phyloP scores from a whole-genome alignment of 1,284 basidiomycete species.

The Trametes polyzona region DNA sequence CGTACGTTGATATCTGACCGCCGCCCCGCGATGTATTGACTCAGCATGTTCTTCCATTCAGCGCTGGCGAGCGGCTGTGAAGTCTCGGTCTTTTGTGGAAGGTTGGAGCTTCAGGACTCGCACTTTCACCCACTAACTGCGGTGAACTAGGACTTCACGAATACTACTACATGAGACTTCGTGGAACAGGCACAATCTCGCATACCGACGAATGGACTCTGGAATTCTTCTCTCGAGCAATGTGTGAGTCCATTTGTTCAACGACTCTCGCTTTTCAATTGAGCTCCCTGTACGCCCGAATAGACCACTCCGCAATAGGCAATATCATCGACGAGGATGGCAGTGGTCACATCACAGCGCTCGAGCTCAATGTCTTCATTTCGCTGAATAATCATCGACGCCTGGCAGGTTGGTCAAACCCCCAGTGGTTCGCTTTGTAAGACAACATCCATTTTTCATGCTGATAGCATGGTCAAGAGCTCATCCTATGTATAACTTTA shows the following conservation, averaged over 20 bases:
- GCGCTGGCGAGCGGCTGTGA: conserved; percentile 6
- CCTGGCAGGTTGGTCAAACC: conserved; percentile 7
- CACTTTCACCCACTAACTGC: no score
- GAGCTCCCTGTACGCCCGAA: no score
- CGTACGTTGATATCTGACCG: not conserved
- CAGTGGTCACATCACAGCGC: conserved; percentile 19
- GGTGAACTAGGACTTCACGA: not conserved
- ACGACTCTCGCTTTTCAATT: no score
- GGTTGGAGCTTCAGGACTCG: no score
- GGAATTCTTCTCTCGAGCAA: conserved; percentile 15
- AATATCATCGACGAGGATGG: conserved; percentile 22
- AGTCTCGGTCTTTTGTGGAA: conserved; percentile 6
- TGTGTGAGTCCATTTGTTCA: conserved; percentile 1
- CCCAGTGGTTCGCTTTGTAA: conserved; percentile 25
- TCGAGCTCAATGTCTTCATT: conserved; percentile 20
- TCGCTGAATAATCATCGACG: not conserved
- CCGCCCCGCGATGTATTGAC: conserved; percentile 3
- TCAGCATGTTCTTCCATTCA: no score
- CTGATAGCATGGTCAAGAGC: no score
- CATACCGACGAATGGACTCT: conserved; percentile 19
- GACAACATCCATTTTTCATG: no score
- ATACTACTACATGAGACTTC: conserved; percentile 1
- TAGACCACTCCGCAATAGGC: conserved; percentile 22
- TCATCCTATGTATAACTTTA: not conserved
- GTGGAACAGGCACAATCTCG: not conserved